Evolutionary conservation across 2,329 filamentous ascomycete genomes (phyloP).

Genomic region (Dissoconium aciculare): DNA sequence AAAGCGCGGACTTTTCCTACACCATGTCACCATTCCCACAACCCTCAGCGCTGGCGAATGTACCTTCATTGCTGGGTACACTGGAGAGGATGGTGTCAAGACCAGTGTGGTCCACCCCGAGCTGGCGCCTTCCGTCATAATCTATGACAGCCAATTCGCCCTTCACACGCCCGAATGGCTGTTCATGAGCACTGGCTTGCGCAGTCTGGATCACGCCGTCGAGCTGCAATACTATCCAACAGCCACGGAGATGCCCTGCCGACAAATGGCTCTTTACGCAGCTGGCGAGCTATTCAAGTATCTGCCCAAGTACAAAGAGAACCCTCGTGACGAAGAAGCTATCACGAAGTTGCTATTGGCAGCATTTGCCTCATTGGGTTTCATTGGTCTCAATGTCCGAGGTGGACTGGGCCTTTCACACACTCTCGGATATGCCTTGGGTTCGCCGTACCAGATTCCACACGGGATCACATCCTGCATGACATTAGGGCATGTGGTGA

Average conservation of each 20-base stretch:
- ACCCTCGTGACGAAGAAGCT: conserved; percentile 32
- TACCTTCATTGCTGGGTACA: conserved; percentile 39
- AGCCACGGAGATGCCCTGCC: conserved; percentile 36
- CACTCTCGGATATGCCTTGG: conserved; percentile 35
- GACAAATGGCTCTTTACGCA: conserved; percentile 32
- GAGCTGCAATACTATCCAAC: conserved; percentile 39
- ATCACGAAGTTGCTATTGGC: conserved; percentile 40
- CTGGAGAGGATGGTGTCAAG: conserved; percentile 35
- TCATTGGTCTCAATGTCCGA: conserved; percentile 36
- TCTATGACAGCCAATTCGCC: conserved; percentile 40
- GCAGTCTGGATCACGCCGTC: conserved; percentile 42
- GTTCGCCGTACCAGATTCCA: conserved; percentile 40
- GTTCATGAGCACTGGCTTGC: conserved; percentile 38
- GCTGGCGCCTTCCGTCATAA: conserved; percentile 33
- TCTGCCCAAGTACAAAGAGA: conserved; percentile 33
- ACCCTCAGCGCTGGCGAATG: conserved; percentile 41
- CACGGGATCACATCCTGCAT: conserved; percentile 42
- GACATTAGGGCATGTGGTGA: conserved; percentile 40
- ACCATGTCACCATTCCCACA: conserved; percentile 35
- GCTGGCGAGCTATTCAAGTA: conserved; percentile 34
- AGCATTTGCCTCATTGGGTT: conserved; percentile 36
- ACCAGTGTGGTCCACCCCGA: conserved; percentile 31
- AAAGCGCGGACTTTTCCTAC: conserved; percentile 27
- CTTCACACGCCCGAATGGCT: conserved; percentile 36
- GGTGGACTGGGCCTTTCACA: conserved; percentile 36